Evolutionary conservation across 495 filamentous ascomycete genomes (phyloP).

Genomic region (Aspergillus ellipticus): DNA sequence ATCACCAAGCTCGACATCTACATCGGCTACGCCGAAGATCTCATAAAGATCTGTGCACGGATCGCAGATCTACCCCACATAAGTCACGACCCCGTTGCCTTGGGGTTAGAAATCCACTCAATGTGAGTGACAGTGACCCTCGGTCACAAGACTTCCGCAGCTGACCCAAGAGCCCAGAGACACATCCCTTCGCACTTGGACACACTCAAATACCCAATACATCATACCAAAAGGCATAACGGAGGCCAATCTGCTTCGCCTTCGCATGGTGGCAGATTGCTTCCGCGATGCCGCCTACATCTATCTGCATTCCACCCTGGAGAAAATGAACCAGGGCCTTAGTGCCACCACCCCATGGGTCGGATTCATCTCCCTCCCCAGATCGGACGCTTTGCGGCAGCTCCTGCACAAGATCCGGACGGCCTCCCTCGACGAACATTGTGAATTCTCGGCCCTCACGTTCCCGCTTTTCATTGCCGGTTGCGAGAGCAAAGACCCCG

Average conservation of each 20-base stretch:
- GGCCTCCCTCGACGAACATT: slow-evolving; percentile 33
- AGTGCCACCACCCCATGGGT: slow-evolving; percentile 6
- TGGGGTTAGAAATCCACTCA: slow-evolving; percentile 27
- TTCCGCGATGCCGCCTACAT: slow-evolving; percentile 43
- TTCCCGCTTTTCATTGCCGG: slow-evolving; percentile 44
- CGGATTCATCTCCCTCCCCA: slow-evolving; percentile 26
- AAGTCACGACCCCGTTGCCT: slow-evolving; percentile 20
- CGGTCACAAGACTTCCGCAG: not conserved
- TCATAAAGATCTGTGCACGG: slow-evolving; percentile 37
- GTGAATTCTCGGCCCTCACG: slow-evolving; percentile 43
- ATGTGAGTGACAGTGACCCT: slow-evolving; percentile 26
- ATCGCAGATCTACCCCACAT: slow-evolving; percentile 36
- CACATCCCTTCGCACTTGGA: slow-evolving; percentile 35
- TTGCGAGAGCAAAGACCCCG: slow-evolving; percentile 27
- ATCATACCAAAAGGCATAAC: slow-evolving; percentile 35
- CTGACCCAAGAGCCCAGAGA: slow-evolving; percentile 23
- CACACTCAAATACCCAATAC: slow-evolving; percentile 25
- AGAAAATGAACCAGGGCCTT: slow-evolving; percentile 28
- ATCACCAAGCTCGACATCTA: slow-evolving; percentile 41
- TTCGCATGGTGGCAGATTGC: slow-evolving; percentile 42
- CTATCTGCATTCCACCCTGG: slow-evolving; percentile 40
- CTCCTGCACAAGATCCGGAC: slow-evolving; percentile 28
- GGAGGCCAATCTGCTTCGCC: slow-evolving; percentile 28
- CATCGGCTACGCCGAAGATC: slow-evolving; percentile 42
- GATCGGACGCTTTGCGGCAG: slow-evolving; percentile 25